Conservation (phyloP, 148 eudicot species). For the Chenopodium quinoa region DNA sequence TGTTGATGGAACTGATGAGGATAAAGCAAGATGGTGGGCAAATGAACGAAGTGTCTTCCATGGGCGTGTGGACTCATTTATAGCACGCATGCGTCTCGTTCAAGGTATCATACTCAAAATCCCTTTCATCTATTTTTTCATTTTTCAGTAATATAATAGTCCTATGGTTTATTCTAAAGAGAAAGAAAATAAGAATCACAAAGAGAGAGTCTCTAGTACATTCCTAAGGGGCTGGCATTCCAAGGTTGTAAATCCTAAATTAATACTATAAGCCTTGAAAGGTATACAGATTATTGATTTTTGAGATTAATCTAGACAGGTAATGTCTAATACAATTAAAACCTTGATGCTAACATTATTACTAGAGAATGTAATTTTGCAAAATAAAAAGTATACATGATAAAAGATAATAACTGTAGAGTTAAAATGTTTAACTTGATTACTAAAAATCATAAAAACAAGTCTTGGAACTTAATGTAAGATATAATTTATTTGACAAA, state of each 20-base stretch:
- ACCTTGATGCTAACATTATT: background rate
- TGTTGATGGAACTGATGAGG: constrained; percentile 84
- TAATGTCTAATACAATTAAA: too few species aligned
- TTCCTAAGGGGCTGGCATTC: too few species aligned
- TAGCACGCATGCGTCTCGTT: constrained; percentile 96
- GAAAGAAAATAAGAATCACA: background rate
- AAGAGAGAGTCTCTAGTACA: too few species aligned
- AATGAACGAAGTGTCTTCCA: constrained; percentile 69
- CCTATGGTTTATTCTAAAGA: background rate
- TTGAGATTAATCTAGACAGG: too few species aligned
- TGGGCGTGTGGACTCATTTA: constrained; percentile 88
- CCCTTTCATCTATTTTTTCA: too few species aligned
- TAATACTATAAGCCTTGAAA: too few species aligned
- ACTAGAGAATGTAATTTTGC: background rate
- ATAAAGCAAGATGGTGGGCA: constrained; percentile 95
- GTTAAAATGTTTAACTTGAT: background rate
- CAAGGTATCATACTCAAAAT: constrained; percentile 57
- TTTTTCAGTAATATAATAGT: too few species aligned
- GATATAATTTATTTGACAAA: too few species aligned
- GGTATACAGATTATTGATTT: too few species aligned
- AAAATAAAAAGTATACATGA: too few species aligned
- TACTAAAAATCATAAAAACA: too few species aligned
- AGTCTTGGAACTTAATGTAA: background rate
- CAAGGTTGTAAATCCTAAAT: too few species aligned
- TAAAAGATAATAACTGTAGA: background rate